phyloP scores from a whole-genome alignment of 2,329 filamentous ascomycete species.

The Talaromyces sp. region DNA sequence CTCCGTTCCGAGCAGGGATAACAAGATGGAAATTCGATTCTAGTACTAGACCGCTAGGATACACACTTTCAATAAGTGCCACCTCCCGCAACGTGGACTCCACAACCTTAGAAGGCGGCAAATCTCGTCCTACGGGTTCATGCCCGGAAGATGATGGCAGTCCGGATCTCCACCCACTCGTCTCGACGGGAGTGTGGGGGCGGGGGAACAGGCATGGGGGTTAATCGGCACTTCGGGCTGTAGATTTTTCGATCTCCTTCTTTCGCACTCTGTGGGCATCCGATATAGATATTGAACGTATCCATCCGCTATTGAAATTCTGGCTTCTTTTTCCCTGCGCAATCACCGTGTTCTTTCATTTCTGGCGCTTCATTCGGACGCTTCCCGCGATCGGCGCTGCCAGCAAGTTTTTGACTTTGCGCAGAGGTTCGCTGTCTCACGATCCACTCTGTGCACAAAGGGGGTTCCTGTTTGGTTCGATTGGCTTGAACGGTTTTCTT shows the following conservation, averaged over 20 bases:
- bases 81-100: background rate
- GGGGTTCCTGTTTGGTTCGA: background rate
- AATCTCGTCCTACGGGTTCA: constrained; percentile 11
- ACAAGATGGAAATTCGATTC: background rate
- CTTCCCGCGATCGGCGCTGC: constrained; percentile 19
- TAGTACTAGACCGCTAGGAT: background rate
- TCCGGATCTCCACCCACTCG: background rate
- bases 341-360: background rate
- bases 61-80: background rate
- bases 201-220: constrained; percentile 5
- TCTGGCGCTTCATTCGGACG: background rate
- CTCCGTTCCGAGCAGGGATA: background rate
- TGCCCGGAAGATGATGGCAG: background rate
- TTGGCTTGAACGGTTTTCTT: background rate
- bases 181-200: constrained; percentile 13
- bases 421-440: background rate
- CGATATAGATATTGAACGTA: too few relatives aligned
- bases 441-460: constrained; percentile 4
- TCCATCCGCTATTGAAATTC: background rate
- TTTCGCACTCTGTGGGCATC: too few relatives aligned
- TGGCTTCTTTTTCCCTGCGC: background rate
- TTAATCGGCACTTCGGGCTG: too few relatives aligned
- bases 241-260: too few relatives aligned
- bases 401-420: constrained; percentile 11
- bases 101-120: background rate